Conservation (phyloP, 768 basidiomycete genomes). For the Leccinum ochraceum region DNA sequence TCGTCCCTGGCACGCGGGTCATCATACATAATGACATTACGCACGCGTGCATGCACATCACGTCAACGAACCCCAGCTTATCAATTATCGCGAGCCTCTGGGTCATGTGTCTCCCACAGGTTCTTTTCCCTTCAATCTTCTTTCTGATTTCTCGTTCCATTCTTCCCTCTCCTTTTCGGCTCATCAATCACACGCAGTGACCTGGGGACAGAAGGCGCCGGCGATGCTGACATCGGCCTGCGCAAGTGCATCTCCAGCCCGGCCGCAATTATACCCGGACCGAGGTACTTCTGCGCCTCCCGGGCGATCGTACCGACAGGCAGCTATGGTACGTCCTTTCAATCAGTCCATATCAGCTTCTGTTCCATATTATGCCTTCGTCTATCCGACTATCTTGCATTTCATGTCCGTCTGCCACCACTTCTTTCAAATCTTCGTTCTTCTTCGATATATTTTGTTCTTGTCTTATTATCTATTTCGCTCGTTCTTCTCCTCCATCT, state of each 20-base stretch:
- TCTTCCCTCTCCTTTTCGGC: background rate
- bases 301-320: slow-evolving; percentile 62
- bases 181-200: slow-evolving; percentile 42
- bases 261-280: slow-evolving; percentile 53
- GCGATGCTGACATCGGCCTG: slow-evolving; percentile 58
- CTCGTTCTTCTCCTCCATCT: background rate
- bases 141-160: background rate
- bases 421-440: background rate
- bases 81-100: background rate
- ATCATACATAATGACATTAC: background rate
- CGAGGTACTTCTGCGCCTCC: slow-evolving; percentile 61
- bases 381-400: background rate
- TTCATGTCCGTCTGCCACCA: slow-evolving; percentile 3
- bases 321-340: slow-evolving; percentile 48
- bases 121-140: background rate
- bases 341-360: background rate
- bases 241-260: slow-evolving; percentile 54
- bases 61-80: slow-evolving; percentile 2
- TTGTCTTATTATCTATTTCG: background rate
- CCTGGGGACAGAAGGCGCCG: slow-evolving; percentile 68
- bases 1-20: background rate
- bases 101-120: background rate
- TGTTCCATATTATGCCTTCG: background rate
- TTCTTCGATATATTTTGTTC: slow-evolving; percentile 2
- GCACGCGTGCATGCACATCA: background rate